Conservation (phyloP, 2,329 filamentous ascomycete species). For the Aspergillus candidus region DNA sequence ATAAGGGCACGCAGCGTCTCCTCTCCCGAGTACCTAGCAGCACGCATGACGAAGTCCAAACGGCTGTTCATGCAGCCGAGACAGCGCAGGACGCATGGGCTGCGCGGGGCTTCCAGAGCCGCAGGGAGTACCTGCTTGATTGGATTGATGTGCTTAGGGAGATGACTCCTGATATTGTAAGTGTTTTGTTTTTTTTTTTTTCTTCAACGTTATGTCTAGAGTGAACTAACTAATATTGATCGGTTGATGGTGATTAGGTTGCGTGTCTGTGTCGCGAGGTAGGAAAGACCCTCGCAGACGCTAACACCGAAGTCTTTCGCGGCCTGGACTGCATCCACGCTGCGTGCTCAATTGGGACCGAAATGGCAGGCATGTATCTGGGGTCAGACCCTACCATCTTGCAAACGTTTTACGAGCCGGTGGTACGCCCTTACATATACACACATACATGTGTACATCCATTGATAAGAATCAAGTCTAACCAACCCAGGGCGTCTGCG, state of each 20-base stretch:
- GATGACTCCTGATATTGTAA: conserved; percentile 12
- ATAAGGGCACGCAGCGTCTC: conserved; percentile 15
- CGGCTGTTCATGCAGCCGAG: conserved; percentile 16
- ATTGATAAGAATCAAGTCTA: conserved; percentile 18
- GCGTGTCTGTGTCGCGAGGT: conserved; percentile 16
- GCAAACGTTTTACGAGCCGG: conserved; percentile 18
- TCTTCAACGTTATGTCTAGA: no score
- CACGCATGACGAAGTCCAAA: conserved; percentile 18
- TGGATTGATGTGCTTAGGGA: conserved; percentile 14
- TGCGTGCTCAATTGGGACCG: conserved; percentile 19
- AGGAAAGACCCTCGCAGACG: conserved; percentile 23
- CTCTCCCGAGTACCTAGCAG: conserved; percentile 18
- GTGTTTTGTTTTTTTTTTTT: not conserved
- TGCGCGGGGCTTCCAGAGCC: conserved; percentile 10
- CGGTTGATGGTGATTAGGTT: conserved; percentile 5
- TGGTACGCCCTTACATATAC: conserved; percentile 7
- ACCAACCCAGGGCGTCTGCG: conserved; percentile 46
- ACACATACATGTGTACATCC: not conserved
- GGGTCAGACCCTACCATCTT: conserved; percentile 16
- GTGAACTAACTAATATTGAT: not conserved
- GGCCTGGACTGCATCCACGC: conserved; percentile 22
- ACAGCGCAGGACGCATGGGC: conserved; percentile 19
- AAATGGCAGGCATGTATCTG: conserved; percentile 22
- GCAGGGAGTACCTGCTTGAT: conserved; percentile 14
- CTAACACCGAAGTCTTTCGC: conserved; percentile 20